A percentile compares a stretch with the other conserved stretches of the same genome.
These are phyloP conservation scores for Nicotiana benthamiana DNA, from an alignment of 257 asterid genomes.

Conservation along the genomic window DNA sequence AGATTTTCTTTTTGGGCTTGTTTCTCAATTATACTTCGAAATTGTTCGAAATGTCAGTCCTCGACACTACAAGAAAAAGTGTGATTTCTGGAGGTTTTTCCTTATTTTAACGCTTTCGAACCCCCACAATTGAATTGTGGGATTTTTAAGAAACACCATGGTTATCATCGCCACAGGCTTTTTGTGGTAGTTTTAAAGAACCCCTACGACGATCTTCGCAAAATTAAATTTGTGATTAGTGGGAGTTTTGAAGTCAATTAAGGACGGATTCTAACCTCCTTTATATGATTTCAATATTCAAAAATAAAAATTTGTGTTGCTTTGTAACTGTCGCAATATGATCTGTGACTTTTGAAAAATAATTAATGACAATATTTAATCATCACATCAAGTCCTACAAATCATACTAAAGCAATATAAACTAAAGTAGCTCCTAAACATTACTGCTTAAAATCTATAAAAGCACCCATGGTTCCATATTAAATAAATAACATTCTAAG, in stretches of 20 bases:
- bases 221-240: background rate
- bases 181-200: background rate
- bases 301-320: background rate
- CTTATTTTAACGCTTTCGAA: too few relatives aligned
- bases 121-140: too few relatives aligned
- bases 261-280: background rate
- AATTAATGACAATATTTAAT: background rate
- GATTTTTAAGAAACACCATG: too few relatives aligned
- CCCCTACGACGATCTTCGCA: background rate
- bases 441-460: background rate
- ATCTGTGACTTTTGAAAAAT: background rate
- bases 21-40: too few relatives aligned
- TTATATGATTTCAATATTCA: background rate
- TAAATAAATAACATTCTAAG: background rate
- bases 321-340: background rate
- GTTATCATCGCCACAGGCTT: background rate
- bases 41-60: too few relatives aligned
- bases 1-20: too few relatives aligned
- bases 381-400: background rate
- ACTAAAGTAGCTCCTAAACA: background rate
- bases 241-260: background rate
- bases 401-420: too few relatives aligned
- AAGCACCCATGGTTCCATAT: background rate
- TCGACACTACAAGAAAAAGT: too few relatives aligned
- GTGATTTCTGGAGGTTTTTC: too few relatives aligned